phyloP scores from a whole-genome alignment of 257 asterid species.

The Nicotiana tabacum region DNA sequence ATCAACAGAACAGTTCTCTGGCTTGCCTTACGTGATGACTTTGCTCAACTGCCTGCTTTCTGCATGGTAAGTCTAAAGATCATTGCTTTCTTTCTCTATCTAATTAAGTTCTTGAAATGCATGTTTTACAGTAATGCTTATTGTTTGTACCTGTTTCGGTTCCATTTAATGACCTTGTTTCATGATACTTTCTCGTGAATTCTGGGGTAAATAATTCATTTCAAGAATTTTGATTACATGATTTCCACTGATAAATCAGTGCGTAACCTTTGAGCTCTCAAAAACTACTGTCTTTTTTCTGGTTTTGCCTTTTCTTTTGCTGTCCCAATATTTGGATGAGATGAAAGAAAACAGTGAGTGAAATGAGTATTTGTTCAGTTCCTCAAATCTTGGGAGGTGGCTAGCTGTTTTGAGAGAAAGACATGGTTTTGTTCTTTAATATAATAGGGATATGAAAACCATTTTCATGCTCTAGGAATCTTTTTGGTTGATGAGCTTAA shows the following conservation, averaged over 20 bases:
- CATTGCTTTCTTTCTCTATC: background rate
- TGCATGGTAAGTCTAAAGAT: slow-evolving; percentile 42
- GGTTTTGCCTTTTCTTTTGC: background rate
- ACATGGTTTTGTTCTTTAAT: background rate
- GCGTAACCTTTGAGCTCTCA: background rate
- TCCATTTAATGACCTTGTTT: background rate
- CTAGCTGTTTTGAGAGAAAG: background rate
- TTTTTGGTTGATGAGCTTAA: no score
- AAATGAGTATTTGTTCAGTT: background rate
- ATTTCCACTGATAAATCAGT: background rate
- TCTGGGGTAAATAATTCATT: background rate
- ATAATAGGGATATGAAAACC: no score
- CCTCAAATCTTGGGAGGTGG: background rate
- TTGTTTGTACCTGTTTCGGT: background rate
- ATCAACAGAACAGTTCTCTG: slow-evolving; percentile 78
- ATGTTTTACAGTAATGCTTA: background rate
- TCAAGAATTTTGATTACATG: background rate
- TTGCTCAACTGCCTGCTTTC: slow-evolving; percentile 85
- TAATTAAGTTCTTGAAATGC: background rate
- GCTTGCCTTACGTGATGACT: slow-evolving; percentile 81
- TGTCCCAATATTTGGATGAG: background rate
- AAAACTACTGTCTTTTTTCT: background rate
- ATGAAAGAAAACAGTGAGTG: background rate
- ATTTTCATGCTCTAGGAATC: no score
- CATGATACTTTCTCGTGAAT: background rate